These are phyloP conservation scores for Physcia stellaris DNA, from an alignment of 495 filamentous ascomycete genomes.

Conservation along the genomic window DNA sequence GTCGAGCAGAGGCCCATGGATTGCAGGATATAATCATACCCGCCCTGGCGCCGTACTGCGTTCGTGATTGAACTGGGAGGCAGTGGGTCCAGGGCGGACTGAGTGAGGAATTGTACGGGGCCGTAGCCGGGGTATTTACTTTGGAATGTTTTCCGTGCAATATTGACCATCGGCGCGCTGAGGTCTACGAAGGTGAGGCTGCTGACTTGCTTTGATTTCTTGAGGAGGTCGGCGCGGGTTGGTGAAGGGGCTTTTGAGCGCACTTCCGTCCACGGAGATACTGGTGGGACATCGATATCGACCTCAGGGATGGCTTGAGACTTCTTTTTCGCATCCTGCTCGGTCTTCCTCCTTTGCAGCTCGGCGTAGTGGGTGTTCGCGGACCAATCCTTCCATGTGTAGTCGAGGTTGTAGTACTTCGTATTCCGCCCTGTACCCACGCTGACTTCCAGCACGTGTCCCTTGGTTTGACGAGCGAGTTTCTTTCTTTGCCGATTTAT, in stretches of 20 bases:
- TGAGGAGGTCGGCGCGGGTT: no score
- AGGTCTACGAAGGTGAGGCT: slow-evolving; percentile 49
- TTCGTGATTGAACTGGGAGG: slow-evolving; percentile 7
- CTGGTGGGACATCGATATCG: no score
- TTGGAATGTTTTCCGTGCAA: slow-evolving; percentile 45
- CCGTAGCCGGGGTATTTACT: slow-evolving; percentile 31
- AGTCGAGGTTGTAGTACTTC: slow-evolving; percentile 50
- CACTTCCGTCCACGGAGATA: no score
- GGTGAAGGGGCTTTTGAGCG: no score
- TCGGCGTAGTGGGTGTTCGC: no score
- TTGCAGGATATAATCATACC: slow-evolving; percentile 78
- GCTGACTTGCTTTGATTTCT: slow-evolving; percentile 32
- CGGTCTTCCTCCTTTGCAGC: no score
- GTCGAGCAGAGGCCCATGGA: slow-evolving; percentile 92
- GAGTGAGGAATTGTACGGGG: slow-evolving; percentile 28
- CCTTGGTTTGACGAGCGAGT: slow-evolving; percentile 47
- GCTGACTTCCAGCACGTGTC: slow-evolving; percentile 79
- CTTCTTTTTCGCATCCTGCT: no score
- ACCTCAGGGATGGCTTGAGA: no score
- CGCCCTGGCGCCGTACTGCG: background rate
- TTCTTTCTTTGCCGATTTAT: slow-evolving; percentile 45
- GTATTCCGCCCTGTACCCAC: slow-evolving; percentile 86
- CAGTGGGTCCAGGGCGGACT: slow-evolving; percentile 22
- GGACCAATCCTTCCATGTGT: no score
- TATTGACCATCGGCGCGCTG: slow-evolving; percentile 48